A percentile compares a stretch with the other conserved stretches of the same genome.
Conservation (phyloP, 805 yeast genomes). For the Candida suzukii region DNA sequence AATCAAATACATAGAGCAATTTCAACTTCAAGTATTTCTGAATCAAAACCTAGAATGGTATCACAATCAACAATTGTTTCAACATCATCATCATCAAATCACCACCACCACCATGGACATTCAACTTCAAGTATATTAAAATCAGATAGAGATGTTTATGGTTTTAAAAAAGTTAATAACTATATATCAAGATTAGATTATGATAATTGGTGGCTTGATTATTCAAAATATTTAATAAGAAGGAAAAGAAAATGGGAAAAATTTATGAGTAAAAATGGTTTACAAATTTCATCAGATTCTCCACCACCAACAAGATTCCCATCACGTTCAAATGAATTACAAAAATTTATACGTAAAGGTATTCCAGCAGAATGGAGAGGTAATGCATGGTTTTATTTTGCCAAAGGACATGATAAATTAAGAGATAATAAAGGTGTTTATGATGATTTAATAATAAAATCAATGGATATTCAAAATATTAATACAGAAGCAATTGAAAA, state of each 20-base stretch:
- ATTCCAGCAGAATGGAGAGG: constrained; percentile 98
- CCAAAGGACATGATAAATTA: constrained; percentile 61
- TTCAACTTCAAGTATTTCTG: neutral
- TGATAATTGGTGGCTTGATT: constrained; percentile 69
- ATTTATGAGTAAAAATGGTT: constrained; percentile 62
- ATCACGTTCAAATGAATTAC: constrained; percentile 67
- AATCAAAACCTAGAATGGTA: too few relatives aligned
- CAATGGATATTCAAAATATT: constrained; percentile 46
- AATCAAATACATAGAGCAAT: constrained; percentile 16
- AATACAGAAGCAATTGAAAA: constrained; percentile 93
- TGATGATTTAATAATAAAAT: constrained; percentile 55
- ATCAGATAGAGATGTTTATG: constrained; percentile 65
- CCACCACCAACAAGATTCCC: constrained; percentile 72
- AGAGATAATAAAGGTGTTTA: constrained; percentile 70
- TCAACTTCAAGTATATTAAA: constrained; percentile 1
- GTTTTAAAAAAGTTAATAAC: constrained; percentile 65
- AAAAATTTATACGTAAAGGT: constrained; percentile 81
- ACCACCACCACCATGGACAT: neutral
- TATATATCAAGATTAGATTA: constrained; percentile 50
- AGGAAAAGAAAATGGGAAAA: constrained; percentile 74
- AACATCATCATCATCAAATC: constrained; percentile 1
- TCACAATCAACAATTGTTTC: neutral
- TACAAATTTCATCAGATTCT: constrained; percentile 35
- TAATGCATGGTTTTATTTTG: constrained; percentile 92
- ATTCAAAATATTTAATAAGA: constrained; percentile 53